A percentile compares a stretch with the other conserved stretches of the same genome.
phyloP scores from a whole-genome alignment of 2,329 filamentous ascomycete species.

The Neonectria ditissima region DNA sequence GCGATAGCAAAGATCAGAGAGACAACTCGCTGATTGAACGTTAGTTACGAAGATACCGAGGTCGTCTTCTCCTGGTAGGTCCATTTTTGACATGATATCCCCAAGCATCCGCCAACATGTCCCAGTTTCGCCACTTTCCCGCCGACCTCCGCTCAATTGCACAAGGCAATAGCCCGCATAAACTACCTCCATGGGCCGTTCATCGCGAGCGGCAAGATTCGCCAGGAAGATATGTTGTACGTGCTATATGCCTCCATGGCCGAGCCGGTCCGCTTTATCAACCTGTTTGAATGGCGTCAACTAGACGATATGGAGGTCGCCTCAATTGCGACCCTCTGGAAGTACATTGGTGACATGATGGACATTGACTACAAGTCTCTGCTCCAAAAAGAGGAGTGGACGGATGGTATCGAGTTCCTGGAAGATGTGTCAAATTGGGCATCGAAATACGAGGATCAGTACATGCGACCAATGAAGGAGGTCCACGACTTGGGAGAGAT shows the following conservation, averaged over 20 bases:
- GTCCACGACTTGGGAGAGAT: constrained; percentile 67
- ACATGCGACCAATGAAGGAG: constrained; percentile 66
- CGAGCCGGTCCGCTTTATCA: constrained; percentile 74
- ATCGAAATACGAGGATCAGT: constrained; percentile 66
- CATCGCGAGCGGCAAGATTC: constrained; percentile 51
- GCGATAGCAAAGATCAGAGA: not conserved
- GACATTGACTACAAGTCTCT: constrained; percentile 64
- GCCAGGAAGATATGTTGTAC: constrained; percentile 54
- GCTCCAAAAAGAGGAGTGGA: constrained; percentile 55
- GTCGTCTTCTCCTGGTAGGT: constrained; percentile 52
- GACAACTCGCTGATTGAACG: constrained; percentile 6
- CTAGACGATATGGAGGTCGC: constrained; percentile 76
- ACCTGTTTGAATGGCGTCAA: constrained; percentile 76
- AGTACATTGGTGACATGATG: constrained; percentile 77
- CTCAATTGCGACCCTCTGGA: constrained; percentile 77
- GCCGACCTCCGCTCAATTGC: constrained; percentile 45
- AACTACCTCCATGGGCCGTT: constrained; percentile 55
- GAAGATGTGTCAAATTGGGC: constrained; percentile 63
- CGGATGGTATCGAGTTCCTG: constrained; percentile 64
- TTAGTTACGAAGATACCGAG: constrained; percentile 57
- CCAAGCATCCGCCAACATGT: not conserved
- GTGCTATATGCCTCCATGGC: constrained; percentile 69
- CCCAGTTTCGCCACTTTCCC: constrained; percentile 47
- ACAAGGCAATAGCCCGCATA: constrained; percentile 54
- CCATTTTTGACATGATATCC: not conserved